Conservation (phyloP, 257 asterid species). For the Nicotiana knightiana region DNA sequence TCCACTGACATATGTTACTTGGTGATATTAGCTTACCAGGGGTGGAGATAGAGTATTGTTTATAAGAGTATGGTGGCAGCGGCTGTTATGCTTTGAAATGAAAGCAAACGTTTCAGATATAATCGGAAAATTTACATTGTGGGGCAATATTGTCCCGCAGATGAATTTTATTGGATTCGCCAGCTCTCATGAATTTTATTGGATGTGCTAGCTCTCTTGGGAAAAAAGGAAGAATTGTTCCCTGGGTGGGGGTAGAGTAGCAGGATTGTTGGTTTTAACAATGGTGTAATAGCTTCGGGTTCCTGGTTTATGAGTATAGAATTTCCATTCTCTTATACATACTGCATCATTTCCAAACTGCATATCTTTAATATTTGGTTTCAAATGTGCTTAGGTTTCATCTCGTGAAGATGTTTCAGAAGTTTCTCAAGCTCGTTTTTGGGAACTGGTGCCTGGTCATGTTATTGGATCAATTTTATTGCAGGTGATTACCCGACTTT, state of each 20-base stretch:
- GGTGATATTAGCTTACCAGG: not conserved
- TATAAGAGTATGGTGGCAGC: not conserved
- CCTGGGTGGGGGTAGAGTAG: not conserved
- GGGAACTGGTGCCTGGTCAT: constrained; percentile 94
- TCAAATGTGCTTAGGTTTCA: constrained; percentile 36
- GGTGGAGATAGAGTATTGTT: not conserved
- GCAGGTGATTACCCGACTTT: constrained; percentile 37
- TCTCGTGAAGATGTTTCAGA: constrained; percentile 64
- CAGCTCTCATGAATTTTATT: not conserved
- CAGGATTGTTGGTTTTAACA: not conserved
- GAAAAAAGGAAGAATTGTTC: not conserved
- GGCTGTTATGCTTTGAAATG: not conserved
- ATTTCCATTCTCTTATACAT: not conserved
- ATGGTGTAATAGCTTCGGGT: not conserved
- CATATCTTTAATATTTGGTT: not conserved
- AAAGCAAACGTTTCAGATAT: not conserved
- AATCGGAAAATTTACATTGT: not conserved
- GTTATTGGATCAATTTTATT: constrained; percentile 76
- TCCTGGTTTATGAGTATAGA: not conserved
- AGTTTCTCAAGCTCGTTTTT: constrained; percentile 72
- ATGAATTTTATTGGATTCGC: not conserved
- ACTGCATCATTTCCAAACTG: not conserved
- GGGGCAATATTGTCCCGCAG: not conserved
- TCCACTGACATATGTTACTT: not conserved
- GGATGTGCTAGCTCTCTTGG: too few relatives aligned